These are phyloP conservation scores for Aspergillus calidoustus DNA, from an alignment of 2,329 filamentous ascomycete genomes.

Conservation along the genomic window DNA sequence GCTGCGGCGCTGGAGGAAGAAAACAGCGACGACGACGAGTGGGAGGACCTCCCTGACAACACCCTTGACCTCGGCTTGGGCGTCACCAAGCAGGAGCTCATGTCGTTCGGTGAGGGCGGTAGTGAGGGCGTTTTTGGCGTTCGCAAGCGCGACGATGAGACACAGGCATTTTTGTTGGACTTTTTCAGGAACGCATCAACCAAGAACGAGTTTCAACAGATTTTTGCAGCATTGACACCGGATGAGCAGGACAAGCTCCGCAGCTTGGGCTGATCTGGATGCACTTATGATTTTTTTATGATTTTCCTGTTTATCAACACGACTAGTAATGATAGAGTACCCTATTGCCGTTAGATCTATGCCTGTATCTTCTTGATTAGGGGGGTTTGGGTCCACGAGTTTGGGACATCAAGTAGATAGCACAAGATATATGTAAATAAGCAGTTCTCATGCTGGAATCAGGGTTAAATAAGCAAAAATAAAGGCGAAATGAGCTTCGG, in stretches of 20 bases:
- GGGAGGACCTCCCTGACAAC: constrained; percentile 85
- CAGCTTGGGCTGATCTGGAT: constrained; percentile 31
- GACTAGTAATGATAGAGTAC: constrained; percentile 3
- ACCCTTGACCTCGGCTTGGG: constrained; percentile 76
- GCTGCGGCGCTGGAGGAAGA: constrained; percentile 64
- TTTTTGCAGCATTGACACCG: constrained; percentile 59
- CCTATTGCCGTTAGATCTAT: background rate
- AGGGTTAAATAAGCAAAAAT: background rate
- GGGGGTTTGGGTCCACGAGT: background rate
- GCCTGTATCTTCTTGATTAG: background rate
- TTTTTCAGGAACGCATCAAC: constrained; percentile 70
- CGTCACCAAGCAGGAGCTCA: constrained; percentile 73
- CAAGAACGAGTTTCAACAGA: constrained; percentile 59
- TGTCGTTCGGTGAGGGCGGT: constrained; percentile 68
- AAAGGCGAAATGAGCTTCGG: background rate
- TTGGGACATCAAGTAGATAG: background rate
- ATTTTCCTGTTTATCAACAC: background rate
- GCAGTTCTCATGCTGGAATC: background rate
- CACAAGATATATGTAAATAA: background rate
- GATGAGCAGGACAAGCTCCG: constrained; percentile 53
- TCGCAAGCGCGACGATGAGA: constrained; percentile 84
- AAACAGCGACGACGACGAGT: constrained; percentile 74
- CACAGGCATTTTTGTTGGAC: constrained; percentile 78
- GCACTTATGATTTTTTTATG: background rate
- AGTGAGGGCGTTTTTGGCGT: constrained; percentile 53